phyloP scores from a whole-genome alignment of 192 early-diverging fungal species.

The Funneliformis mosseae region DNA sequence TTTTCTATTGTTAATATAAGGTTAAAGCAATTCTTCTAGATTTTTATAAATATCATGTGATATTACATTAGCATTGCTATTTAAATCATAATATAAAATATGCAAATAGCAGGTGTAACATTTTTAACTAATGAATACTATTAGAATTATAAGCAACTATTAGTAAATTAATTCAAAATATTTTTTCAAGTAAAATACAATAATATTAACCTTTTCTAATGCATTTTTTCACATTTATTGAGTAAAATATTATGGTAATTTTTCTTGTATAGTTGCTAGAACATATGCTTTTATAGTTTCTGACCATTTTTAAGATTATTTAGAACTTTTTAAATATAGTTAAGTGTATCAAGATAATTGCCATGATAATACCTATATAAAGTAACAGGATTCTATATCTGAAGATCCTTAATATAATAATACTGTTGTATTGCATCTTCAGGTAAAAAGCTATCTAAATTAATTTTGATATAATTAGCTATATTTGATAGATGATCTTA shows the following conservation, averaged over 20 bases:
- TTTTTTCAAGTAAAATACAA: neutral
- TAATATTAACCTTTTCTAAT: neutral
- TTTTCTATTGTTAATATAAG: neutral
- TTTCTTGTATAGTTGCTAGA: neutral
- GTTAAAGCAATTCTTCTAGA: neutral
- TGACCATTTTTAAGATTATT: neutral
- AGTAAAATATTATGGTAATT: neutral
- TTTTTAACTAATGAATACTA: neutral
- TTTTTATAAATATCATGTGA: neutral
- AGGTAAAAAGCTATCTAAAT: constrained; percentile 4
- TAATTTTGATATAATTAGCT: neutral
- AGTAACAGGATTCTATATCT: neutral
- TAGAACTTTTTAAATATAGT: neutral
- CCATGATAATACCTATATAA: neutral
- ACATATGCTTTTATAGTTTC: neutral
- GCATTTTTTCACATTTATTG: neutral
- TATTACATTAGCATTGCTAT: neutral
- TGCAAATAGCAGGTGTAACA: neutral
- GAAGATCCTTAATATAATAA: neutral
- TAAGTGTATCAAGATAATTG: neutral
- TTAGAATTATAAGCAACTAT: neutral
- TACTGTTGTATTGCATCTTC: neutral
- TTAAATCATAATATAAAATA: constrained; percentile 3
- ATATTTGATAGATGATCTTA: neutral
- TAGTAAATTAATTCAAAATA: neutral